These are phyloP conservation scores for Zopfia rhizophila DNA, from an alignment of 2,329 filamentous ascomycete species.

Conservation along the genomic window DNA sequence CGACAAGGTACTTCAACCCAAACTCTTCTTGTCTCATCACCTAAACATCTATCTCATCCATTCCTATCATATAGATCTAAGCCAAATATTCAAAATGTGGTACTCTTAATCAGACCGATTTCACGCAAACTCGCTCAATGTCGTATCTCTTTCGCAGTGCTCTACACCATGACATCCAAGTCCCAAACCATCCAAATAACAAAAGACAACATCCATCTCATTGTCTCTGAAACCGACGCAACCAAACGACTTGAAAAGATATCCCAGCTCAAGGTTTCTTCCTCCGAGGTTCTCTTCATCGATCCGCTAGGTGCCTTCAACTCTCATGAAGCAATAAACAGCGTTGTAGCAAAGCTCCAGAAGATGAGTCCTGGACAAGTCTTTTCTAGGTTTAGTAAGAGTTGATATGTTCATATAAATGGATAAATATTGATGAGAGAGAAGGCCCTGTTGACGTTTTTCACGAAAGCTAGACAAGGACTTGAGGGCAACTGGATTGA, in stretches of 20 bases:
- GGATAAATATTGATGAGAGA: background rate
- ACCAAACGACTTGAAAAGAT: slow-evolving; percentile 8
- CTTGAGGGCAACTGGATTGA: slow-evolving; percentile 19
- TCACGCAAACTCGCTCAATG: too few relatives aligned
- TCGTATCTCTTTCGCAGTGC: too few relatives aligned
- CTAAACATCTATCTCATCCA: too few relatives aligned
- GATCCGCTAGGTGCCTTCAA: slow-evolving; percentile 18
- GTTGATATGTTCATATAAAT: background rate
- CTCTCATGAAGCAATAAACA: slow-evolving; percentile 16
- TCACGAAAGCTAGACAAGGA: slow-evolving; percentile 9
- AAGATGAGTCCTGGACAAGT: slow-evolving; percentile 6
- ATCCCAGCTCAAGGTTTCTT: slow-evolving; percentile 3
- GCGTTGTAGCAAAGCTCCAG: slow-evolving; percentile 12
- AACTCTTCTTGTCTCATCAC: too few relatives aligned
- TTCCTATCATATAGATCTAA: too few relatives aligned
- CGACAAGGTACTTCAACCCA: too few relatives aligned
- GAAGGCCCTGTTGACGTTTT: slow-evolving; percentile 15
- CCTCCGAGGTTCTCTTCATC: slow-evolving; percentile 11
- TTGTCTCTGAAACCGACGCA: slow-evolving; percentile 16
- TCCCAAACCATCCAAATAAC: slow-evolving; percentile 8
- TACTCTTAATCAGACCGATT: too few relatives aligned
- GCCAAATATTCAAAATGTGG: too few relatives aligned
- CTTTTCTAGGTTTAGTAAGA: slow-evolving; percentile 17
- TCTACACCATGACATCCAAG: background rate
- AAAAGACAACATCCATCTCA: slow-evolving; percentile 7